Conservation (phyloP, 2,329 filamentous ascomycete genomes). For the Clonostachys solani region DNA sequence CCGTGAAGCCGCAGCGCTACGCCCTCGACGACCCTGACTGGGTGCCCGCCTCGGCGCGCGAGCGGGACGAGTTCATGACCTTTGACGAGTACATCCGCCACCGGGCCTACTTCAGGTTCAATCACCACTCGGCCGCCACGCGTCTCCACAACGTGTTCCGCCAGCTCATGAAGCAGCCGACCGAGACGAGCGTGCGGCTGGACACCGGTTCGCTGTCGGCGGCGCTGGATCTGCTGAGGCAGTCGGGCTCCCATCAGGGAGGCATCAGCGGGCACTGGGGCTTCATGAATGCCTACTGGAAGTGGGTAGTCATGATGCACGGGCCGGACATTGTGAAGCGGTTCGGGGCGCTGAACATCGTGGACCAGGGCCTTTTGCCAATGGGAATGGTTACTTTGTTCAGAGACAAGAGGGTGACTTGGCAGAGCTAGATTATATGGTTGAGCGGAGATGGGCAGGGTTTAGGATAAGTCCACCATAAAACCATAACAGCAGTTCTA, state of each 20-base stretch:
- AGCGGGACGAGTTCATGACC: conserved; percentile 32
- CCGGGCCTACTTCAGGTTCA: conserved; percentile 32
- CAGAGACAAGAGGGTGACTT: conserved; percentile 34
- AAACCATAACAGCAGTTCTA: too few species aligned
- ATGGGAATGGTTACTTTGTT: conserved; percentile 42
- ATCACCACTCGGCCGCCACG: conserved; percentile 5
- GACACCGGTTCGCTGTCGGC: conserved; percentile 14
- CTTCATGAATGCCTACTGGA: conserved; percentile 36
- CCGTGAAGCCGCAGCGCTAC: conserved; percentile 1
- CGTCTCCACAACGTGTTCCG: conserved; percentile 25
- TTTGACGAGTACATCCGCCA: conserved; percentile 37
- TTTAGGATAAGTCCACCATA: too few species aligned
- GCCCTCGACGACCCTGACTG: conserved; percentile 13
- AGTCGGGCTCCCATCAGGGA: conserved; percentile 6
- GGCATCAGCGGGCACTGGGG: conserved; percentile 18
- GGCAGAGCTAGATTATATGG: conserved; percentile 20
- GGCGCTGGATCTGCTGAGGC: conserved; percentile 11
- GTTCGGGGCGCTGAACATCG: conserved; percentile 39
- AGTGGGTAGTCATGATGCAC: conserved; percentile 40
- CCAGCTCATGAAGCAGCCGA: conserved; percentile 25
- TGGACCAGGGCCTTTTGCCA: conserved; percentile 37
- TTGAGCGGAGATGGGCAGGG: not conserved
- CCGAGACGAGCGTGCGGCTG: conserved; percentile 14
- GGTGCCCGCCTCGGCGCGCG: conserved; percentile 18
- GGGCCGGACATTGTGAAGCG: conserved; percentile 35